A percentile compares a stretch with the other conserved stretches of the same genome.
phyloP scores from a whole-genome alignment of 345 rosid species.

The Trapa bicornis region DNA sequence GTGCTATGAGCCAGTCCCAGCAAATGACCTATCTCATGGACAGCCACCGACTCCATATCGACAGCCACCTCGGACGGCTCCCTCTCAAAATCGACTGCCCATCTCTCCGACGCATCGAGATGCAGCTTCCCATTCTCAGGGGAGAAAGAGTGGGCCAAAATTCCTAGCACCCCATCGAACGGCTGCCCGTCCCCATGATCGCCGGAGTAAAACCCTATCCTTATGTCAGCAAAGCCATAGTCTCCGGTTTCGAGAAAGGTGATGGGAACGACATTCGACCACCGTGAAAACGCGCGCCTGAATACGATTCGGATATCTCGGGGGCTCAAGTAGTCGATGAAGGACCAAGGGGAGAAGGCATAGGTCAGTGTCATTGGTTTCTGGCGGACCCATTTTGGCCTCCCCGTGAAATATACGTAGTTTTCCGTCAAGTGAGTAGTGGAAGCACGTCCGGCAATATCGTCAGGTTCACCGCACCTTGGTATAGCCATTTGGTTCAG shows the following conservation, averaged over 20 bases:
- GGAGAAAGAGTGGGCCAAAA: conserved; percentile 68
- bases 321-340: conserved; percentile 25
- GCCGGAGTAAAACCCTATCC: conserved; percentile 60
- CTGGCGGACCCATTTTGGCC: conserved; percentile 52
- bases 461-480: conserved; percentile 49
- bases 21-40: conserved; percentile 82
- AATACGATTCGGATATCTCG: conserved; percentile 31
- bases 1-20: conserved; percentile 55
- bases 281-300: conserved; percentile 39
- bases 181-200: conserved; percentile 90
- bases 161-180: conserved; percentile 76
- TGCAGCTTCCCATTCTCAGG: conserved; percentile 75
- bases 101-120: conserved; percentile 64
- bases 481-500: conserved; percentile 32
- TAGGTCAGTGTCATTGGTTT: conserved; percentile 50
- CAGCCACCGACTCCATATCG: conserved; percentile 75
- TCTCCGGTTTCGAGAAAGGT: conserved; percentile 43
- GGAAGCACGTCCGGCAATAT: conserved; percentile 5
- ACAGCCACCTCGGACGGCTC: conserved; percentile 60
- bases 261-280: conserved; percentile 72
- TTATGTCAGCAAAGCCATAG: conserved; percentile 55
- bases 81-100: conserved; percentile 55
- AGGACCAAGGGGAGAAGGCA: conserved; percentile 48
- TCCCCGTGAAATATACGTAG: conserved; percentile 46
- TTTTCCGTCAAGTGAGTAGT: conserved; percentile 14